Evolutionary conservation across 495 filamentous ascomycete species (phyloP).

Genomic region (Cudoniella acicularis): DNA sequence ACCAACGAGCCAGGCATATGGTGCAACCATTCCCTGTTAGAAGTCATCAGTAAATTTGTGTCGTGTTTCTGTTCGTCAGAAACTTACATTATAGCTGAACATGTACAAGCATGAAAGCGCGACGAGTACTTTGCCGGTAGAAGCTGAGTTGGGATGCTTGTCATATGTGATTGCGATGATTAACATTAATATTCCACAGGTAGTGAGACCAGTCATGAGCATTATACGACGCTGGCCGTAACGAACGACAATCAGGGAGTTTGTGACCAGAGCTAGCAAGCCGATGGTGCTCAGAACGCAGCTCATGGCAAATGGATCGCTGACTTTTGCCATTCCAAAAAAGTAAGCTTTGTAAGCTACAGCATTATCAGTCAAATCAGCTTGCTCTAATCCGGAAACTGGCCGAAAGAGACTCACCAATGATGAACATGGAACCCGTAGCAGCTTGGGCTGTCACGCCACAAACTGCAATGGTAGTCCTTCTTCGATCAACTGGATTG

Average conservation of each 20-base stretch:
- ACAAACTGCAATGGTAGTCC: slow-evolving; percentile 22
- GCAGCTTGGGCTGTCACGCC: neutral
- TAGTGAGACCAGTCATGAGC: slow-evolving; percentile 48
- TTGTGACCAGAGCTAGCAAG: slow-evolving; percentile 30
- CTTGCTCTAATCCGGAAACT: neutral
- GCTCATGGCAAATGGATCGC: slow-evolving; percentile 52
- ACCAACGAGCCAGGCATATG: neutral
- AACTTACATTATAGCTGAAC: slow-evolving; percentile 49
- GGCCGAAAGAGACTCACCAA: neutral
- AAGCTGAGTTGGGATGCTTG: slow-evolving; percentile 38
- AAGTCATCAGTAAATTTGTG: slow-evolving; percentile 20
- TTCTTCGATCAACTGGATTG: slow-evolving; percentile 49
- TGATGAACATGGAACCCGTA: slow-evolving; percentile 2
- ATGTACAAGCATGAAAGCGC: slow-evolving; percentile 53
- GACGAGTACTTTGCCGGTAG: slow-evolving; percentile 49
- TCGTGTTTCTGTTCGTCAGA: slow-evolving; percentile 34
- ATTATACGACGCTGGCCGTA: slow-evolving; percentile 48
- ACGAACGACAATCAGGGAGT: slow-evolving; percentile 35
- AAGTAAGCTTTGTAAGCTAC: slow-evolving; percentile 59
- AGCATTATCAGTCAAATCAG: neutral
- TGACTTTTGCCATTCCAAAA: slow-evolving; percentile 58
- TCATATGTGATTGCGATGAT: slow-evolving; percentile 52
- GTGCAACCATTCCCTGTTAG: neutral
- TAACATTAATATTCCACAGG: slow-evolving; percentile 51
- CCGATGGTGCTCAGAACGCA: slow-evolving; percentile 53